These are phyloP conservation scores for Amanita pallidorosea DNA, from an alignment of 768 basidiomycete genomes.

Conservation along the genomic window DNA sequence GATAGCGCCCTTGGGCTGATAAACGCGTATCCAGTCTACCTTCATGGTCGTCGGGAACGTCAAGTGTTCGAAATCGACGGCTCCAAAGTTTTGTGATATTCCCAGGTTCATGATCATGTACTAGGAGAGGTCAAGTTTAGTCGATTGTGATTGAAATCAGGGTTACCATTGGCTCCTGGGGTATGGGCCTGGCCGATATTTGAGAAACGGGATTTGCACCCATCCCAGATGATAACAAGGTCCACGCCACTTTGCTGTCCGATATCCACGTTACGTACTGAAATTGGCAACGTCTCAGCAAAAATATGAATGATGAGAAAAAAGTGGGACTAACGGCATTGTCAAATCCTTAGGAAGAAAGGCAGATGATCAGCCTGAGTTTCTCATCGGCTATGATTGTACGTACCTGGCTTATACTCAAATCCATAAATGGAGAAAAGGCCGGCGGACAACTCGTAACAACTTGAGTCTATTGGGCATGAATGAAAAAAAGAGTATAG, in stretches of 20 bases:
- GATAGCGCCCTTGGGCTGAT: conserved; percentile 57
- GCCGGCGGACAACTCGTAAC: conserved; percentile 46
- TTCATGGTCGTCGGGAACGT: conserved; percentile 66
- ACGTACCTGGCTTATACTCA: conserved; percentile 62
- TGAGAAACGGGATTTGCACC: conserved; percentile 41
- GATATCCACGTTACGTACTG: conserved; percentile 79
- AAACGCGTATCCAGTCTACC: conserved; percentile 86
- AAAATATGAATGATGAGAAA: not conserved
- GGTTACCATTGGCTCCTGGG: conserved; percentile 76
- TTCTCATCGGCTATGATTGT: conserved; percentile 4
- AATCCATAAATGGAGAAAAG: conserved; percentile 70
- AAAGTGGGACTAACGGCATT: conserved; percentile 34
- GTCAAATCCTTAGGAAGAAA: conserved; percentile 27
- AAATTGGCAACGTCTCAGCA: not conserved
- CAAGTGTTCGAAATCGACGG: conserved; percentile 60
- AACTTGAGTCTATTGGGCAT: conserved; percentile 42
- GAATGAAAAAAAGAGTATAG: not conserved
- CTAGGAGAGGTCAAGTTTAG: conserved; percentile 23
- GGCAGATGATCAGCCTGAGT: conserved; percentile 1
- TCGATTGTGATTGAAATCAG: not conserved
- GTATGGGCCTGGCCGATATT: conserved; percentile 58
- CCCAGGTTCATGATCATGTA: conserved; percentile 82
- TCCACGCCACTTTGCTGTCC: conserved; percentile 56
- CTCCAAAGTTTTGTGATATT: conserved; percentile 68
- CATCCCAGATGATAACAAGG: conserved; percentile 51